Percentiles rank a stretch among this genome's conserved stretches.
These are phyloP conservation scores for Choanephora cucurbitarum DNA, from an alignment of 371 early-diverging fungal species.

Conservation along the genomic window DNA sequence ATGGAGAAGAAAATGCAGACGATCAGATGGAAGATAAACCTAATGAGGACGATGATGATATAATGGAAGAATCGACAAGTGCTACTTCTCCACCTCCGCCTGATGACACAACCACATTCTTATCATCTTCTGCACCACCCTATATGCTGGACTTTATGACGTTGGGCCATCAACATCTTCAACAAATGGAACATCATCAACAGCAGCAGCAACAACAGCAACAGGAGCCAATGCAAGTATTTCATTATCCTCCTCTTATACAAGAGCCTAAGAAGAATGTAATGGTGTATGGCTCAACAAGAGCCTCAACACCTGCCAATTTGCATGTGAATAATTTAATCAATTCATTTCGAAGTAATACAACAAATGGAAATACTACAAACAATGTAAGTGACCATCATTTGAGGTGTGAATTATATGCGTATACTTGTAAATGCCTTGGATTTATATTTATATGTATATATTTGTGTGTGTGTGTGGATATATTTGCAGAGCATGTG, in stretches of 20 bases:
- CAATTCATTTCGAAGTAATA: neutral
- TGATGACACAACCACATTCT: constrained; percentile 28
- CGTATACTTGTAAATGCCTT: too few relatives aligned
- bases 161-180: constrained; percentile 2
- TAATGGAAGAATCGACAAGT: constrained; percentile 9
- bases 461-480: too few relatives aligned
- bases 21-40: neutral
- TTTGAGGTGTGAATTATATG: neutral
- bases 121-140: constrained; percentile 40
- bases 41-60: constrained; percentile 1
- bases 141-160: constrained; percentile 33
- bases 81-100: constrained; percentile 25
- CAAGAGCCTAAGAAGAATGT: constrained; percentile 26
- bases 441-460: too few relatives aligned
- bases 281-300: constrained; percentile 36
- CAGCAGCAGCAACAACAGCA: constrained; percentile 13
- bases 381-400: neutral
- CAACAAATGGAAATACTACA: neutral
- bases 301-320: constrained; percentile 24
- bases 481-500: too few relatives aligned
- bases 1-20: neutral
- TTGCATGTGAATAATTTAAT: constrained; percentile 6
- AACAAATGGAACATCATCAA: constrained; percentile 2
- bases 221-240: constrained; percentile 6
- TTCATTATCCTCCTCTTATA: constrained; percentile 5